Percentiles rank a stretch among this genome's conserved stretches.
Evolutionary conservation across 2,329 filamentous ascomycete species (phyloP).

Genomic region (Knoxdaviesia proteae): DNA sequence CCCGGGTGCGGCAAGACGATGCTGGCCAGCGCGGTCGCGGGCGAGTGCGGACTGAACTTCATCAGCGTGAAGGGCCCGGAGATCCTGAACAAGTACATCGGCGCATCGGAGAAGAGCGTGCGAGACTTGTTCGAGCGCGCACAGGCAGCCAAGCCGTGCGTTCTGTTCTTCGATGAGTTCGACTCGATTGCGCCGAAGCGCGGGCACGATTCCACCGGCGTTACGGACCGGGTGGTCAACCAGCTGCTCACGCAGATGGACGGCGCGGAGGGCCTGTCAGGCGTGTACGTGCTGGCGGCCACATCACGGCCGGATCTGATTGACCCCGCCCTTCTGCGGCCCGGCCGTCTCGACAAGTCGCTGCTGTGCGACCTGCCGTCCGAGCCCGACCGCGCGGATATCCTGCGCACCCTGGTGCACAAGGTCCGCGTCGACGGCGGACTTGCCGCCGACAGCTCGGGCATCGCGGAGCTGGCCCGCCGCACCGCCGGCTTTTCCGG

Average conservation of each 20-base stretch:
- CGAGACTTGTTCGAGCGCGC: constrained; percentile 89
- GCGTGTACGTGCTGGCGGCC: constrained; percentile 89
- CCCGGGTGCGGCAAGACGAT: constrained; percentile 94
- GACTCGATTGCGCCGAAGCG: constrained; percentile 94
- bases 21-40: constrained; percentile 87
- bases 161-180: constrained; percentile 97
- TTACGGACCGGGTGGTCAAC: constrained; percentile 97
- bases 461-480: constrained; percentile 52
- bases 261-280: constrained; percentile 80
- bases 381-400: constrained; percentile 65
- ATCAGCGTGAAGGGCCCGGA: constrained; percentile 97
- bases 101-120: constrained; percentile 88
- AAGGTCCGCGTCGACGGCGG: constrained; percentile 57
- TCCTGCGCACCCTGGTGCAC: constrained; percentile 61
- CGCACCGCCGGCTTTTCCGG: constrained; percentile 81
- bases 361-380: constrained; percentile 78
- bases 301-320: constrained; percentile 88
- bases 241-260: constrained; percentile 98
- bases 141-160: constrained; percentile 73
- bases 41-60: constrained; percentile 94
- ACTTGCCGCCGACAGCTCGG: constrained; percentile 32
- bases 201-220: constrained; percentile 89
- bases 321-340: constrained; percentile 77
- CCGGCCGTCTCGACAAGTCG: constrained; percentile 83
- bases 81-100: constrained; percentile 98